Evolutionary conservation across 495 filamentous ascomycete species (phyloP), one percentile per base, ranked within the genome.

Genomic region (Penicillium pulvis): DNA sequence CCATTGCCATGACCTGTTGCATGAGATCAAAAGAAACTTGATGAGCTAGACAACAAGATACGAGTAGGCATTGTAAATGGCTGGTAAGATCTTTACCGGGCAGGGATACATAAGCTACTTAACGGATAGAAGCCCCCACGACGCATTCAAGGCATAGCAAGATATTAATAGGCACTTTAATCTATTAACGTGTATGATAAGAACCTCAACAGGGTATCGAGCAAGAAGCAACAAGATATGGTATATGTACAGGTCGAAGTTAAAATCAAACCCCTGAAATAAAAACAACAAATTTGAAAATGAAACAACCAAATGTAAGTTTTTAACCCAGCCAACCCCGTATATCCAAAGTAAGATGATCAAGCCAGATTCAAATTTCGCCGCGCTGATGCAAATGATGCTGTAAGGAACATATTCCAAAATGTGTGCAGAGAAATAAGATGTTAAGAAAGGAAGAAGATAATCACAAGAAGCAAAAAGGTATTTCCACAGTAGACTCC

Each of bases 321-420:
- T 11, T 26, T 31, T 24, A 51, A 9, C 48, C 48, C 36, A 51
- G 31, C 23, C 14, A 31, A 49, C 9, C 12, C 19, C 16, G 35
- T 33, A 14, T n/a, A 31, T 33, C n/a, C 28, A 28, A 53, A 23
- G 20, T 23, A 23, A 54, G 16, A 11, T 31, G 19, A 31, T 35
- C 28, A 26, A 30, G 17, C 28, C 30, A 26, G 23, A 41, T 48
- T 41, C 48, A 56, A 56, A 51, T 52, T 57, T 66, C 64, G 63
- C 66, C 67, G 28, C 59, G 66, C 70, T 67, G 65, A 72, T 73
- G 71, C 71, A 72, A 69, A 59, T 58, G 44, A 26, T 51, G 50
- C 36, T 26, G 17, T 41, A 41, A n/a, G 11, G n/a, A 49, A 26
- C 24, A 49, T 44, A 16, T 23, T 26, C 31, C 48, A 26, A 56